Evolutionary conservation across 2,329 filamentous ascomycete species (phyloP), one percentile per base, ranked within the genome.

Genomic region (Verticillium tricorpus): DNA sequence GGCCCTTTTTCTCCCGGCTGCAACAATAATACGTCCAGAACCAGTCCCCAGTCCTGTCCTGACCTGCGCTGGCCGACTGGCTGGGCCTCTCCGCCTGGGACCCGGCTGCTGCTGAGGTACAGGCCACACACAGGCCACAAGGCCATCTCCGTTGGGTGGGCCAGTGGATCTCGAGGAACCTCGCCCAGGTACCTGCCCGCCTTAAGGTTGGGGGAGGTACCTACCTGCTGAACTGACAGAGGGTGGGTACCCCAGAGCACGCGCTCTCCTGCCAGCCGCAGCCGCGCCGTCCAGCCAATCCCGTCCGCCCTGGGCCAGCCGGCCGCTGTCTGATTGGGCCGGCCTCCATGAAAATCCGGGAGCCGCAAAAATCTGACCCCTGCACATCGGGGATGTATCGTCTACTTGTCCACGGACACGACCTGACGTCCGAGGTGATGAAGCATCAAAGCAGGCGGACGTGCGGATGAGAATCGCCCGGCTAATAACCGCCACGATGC

Each of bases 331-430:
- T 57, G 31, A 57, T 57, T 57, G 55, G 55, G 9, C 34, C 31
- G 31, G 55, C 55, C 32, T 37, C 55, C 9, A 32, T 34, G 55
- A 35, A 57, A 57, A 57, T 57, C 55, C 55, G 55, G n/a, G 31
- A 57, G 32, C 55, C 55, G 55, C 55, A 57, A 57, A 57, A 35
- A 35, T 57, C 34, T 57, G 55, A 57, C 55, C 55, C 55, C 55
- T 35, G 31, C 17, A 6, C 17, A 37, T 15, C 19, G 31, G n/a
- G 8, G 34, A 34, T 39, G 55, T 57, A 57, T 35, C 31, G 31
- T 32, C 32, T 57, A 57, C 55, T 19, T 35, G n/a, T 32, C 25
- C 25, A 17, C 14, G 14, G 17, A 5, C 14, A 15, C 28, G 25
- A 32, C 15, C 54, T n/a, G 28, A 56, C 54, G 15, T 56, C 45